These are phyloP conservation scores for Pyrus bretschneideri DNA, from an alignment of 306 rosid species.

Conservation along the genomic window DNA sequence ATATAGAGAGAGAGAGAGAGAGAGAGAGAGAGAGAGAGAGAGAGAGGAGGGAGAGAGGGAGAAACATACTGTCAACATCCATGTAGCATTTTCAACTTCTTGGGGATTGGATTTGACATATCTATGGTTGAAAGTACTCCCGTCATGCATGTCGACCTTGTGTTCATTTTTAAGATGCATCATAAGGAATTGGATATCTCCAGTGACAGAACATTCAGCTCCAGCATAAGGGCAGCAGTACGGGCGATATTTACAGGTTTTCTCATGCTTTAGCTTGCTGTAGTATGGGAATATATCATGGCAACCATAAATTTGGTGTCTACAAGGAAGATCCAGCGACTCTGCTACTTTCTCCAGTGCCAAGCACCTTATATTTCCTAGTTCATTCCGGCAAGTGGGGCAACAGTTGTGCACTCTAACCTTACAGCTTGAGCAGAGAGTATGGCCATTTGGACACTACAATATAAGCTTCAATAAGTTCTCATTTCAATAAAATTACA, in stretches of 20 bases:
- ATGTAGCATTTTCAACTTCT: slow-evolving; percentile 49
- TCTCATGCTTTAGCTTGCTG: slow-evolving; percentile 54
- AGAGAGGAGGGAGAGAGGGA: background rate
- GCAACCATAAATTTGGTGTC: slow-evolving; percentile 39
- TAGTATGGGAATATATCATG: slow-evolving; percentile 41
- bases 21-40: background rate
- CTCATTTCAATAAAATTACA: background rate
- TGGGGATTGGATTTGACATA: slow-evolving; percentile 52
- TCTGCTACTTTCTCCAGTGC: slow-evolving; percentile 53
- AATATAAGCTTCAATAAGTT: slow-evolving; percentile 1
- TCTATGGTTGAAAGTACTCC: slow-evolving; percentile 49
- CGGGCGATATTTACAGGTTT: slow-evolving; percentile 38
- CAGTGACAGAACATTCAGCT: slow-evolving; percentile 42
- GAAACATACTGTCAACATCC: slow-evolving; percentile 47
- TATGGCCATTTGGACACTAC: slow-evolving; percentile 57
- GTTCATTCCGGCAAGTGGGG: slow-evolving; percentile 52
- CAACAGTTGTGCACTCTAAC: slow-evolving; percentile 43
- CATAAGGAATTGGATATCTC: slow-evolving; percentile 43
- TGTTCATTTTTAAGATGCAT: slow-evolving; percentile 46
- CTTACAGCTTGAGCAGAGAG: slow-evolving; percentile 54
- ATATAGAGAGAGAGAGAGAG: background rate
- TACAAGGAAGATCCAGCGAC: slow-evolving; percentile 51
- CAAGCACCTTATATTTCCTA: slow-evolving; percentile 53
- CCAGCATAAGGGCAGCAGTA: slow-evolving; percentile 53
- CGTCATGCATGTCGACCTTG: slow-evolving; percentile 57